Evolutionary conservation across 2,329 filamentous ascomycete species (phyloP).

Genomic region (Geosmithia morbida): DNA sequence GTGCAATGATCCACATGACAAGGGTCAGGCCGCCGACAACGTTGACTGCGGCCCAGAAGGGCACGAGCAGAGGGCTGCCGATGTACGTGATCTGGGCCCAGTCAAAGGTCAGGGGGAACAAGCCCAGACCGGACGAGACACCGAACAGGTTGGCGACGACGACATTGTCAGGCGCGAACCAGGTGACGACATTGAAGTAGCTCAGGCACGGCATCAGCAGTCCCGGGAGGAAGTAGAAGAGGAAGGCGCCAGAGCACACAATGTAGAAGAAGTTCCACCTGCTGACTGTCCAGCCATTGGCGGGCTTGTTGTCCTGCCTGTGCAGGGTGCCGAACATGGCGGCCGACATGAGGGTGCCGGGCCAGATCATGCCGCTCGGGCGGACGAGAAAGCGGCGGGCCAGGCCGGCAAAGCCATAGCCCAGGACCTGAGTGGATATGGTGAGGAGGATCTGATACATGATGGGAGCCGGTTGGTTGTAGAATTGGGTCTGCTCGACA

Average conservation of each 20-base stretch:
- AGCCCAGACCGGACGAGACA: conserved; percentile 66
- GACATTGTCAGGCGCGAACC: conserved; percentile 79
- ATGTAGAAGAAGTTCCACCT: conserved; percentile 74
- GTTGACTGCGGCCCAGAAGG: conserved; percentile 78
- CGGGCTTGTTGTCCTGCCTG: conserved; percentile 68
- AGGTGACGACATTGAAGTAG: conserved; percentile 81
- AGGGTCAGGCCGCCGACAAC: conserved; percentile 66
- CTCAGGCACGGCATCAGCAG: conserved; percentile 71
- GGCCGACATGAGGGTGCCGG: conserved; percentile 73
- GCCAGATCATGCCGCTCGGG: conserved; percentile 85
- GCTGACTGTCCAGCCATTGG: conserved; percentile 70
- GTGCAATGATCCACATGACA: conserved; percentile 76
- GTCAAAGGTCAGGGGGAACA: conserved; percentile 80
- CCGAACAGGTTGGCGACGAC: conserved; percentile 78
- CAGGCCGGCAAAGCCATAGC: conserved; percentile 75
- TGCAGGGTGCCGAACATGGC: conserved; percentile 83
- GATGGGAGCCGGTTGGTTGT: conserved; percentile 65
- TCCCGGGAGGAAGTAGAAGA: conserved; percentile 77
- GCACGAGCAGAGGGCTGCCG: conserved; percentile 68
- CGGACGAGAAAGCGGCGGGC: conserved; percentile 70
- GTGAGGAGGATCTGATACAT: conserved; percentile 71
- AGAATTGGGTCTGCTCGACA: conserved; percentile 80
- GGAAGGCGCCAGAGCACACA: conserved; percentile 55
- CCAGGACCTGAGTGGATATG: conserved; percentile 73
- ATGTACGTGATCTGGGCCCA: conserved; percentile 87